Conservation (phyloP, 176 grass and related monocot species). For the Tuctoria greenei region DNA sequence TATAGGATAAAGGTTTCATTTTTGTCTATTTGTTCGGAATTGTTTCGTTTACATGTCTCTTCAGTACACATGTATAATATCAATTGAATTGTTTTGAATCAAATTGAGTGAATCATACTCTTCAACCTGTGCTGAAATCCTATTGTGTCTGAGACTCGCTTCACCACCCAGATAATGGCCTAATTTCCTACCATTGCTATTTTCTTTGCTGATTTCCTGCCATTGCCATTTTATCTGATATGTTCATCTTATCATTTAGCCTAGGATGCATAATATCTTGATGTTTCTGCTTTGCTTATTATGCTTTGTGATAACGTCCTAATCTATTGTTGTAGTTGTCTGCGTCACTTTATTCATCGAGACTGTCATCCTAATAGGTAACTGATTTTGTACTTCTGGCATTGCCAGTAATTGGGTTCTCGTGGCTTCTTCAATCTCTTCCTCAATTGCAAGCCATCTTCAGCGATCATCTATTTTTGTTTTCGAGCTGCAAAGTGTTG, state of each 20-base stretch:
- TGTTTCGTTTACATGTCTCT: conserved; percentile 49
- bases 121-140: conserved; percentile 2
- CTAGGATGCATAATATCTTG: not conserved
- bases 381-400: not conserved
- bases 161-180: conserved; percentile 3
- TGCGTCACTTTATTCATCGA: not conserved
- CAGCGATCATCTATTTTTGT: no score
- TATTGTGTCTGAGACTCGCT: not conserved
- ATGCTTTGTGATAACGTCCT: conserved; percentile 1
- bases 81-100: conserved; percentile 48
- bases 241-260: not conserved
- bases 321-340: not conserved
- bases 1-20: conserved; percentile 59
- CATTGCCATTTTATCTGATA: not conserved
- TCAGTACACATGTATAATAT: conserved; percentile 42
- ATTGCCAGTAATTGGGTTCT: not conserved
- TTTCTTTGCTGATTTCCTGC: no score
- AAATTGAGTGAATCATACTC: conserved; percentile 12
- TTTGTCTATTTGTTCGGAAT: conserved; percentile 50
- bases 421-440: not conserved
- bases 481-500: not conserved
- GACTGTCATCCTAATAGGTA: not conserved
- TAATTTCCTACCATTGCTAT: conserved; percentile 12
- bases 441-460: not conserved
- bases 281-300: not conserved